Evolutionary conservation across 2,329 filamentous ascomycete genomes (phyloP).

Genomic region (Penicillium sp.): DNA sequence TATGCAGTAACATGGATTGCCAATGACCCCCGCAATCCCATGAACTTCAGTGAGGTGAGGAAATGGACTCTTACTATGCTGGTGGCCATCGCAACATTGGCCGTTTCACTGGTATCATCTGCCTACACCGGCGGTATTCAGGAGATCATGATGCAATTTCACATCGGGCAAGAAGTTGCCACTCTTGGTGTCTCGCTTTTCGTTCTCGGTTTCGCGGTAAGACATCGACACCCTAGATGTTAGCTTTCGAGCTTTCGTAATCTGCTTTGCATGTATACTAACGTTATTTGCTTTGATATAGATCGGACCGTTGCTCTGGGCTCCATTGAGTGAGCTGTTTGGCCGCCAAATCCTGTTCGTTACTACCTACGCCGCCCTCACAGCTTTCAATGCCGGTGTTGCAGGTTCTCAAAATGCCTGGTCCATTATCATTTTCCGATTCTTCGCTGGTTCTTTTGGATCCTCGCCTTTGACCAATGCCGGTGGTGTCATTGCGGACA

Average conservation of each 20-base stretch:
- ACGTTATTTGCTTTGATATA: constrained; percentile 27
- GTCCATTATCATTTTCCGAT: constrained; percentile 61
- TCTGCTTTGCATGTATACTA: not conserved
- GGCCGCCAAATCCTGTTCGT: constrained; percentile 55
- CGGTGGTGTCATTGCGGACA: constrained; percentile 55
- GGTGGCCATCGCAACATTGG: constrained; percentile 65
- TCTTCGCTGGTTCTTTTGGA: constrained; percentile 62
- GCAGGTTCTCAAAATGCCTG: constrained; percentile 56
- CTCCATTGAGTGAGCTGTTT: constrained; percentile 63
- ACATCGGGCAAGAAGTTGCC: constrained; percentile 52
- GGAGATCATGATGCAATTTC: constrained; percentile 56
- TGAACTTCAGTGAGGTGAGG: constrained; percentile 54
- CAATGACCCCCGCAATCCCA: constrained; percentile 65
- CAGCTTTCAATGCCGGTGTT: constrained; percentile 59
- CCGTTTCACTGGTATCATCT: constrained; percentile 66
- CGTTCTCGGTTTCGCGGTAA: constrained; percentile 56
- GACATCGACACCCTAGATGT: not conserved
- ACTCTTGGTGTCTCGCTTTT: constrained; percentile 65
- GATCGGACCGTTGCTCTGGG: constrained; percentile 63
- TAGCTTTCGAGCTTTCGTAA: not conserved
- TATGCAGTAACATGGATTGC: constrained; percentile 67
- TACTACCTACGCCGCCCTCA: constrained; percentile 56
- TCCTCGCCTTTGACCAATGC: constrained; percentile 51
- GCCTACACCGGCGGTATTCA: constrained; percentile 43
- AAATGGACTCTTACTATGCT: constrained; percentile 67